Conservation (phyloP, 495 filamentous ascomycete species). For the Neurospora sp. region DNA sequence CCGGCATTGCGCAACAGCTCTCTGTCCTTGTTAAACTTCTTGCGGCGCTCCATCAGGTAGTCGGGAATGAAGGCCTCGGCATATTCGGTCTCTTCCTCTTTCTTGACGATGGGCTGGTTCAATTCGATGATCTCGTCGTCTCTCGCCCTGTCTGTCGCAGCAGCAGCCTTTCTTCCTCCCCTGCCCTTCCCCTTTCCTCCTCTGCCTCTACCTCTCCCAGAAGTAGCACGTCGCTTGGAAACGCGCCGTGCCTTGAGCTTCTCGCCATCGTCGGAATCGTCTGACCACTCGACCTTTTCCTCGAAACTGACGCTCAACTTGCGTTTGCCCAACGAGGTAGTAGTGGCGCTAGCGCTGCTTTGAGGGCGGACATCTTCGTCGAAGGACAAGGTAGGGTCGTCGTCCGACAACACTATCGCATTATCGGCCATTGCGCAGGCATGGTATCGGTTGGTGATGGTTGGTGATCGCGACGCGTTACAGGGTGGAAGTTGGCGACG, state of each 20-base stretch:
- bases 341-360: background rate
- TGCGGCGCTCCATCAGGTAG: slow-evolving; percentile 42
- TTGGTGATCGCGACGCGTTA: background rate
- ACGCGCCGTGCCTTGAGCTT: slow-evolving; percentile 15
- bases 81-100: slow-evolving; percentile 15
- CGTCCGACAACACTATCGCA: slow-evolving; percentile 15
- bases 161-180: background rate
- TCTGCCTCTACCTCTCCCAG: slow-evolving; percentile 9
- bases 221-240: slow-evolving; percentile 15
- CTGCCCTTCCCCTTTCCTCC: slow-evolving; percentile 16
- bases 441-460: background rate
- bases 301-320: slow-evolving; percentile 16
- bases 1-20: slow-evolving; percentile 55
- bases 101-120: slow-evolving; percentile 9
- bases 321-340: slow-evolving; percentile 9
- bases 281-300: slow-evolving; percentile 32
- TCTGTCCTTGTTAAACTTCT: slow-evolving; percentile 45
- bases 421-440: slow-evolving; percentile 5
- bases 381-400: slow-evolving; percentile 10
- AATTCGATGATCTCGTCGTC: slow-evolving; percentile 1
- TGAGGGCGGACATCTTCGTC: background rate
- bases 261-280: slow-evolving; percentile 24
- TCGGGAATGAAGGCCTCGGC: slow-evolving; percentile 29
- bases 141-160: background rate
- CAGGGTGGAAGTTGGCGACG: background rate